Evolutionary conservation across 2,329 filamentous ascomycete genomes (phyloP).

Genomic region (Rachicladosporium sp.): DNA sequence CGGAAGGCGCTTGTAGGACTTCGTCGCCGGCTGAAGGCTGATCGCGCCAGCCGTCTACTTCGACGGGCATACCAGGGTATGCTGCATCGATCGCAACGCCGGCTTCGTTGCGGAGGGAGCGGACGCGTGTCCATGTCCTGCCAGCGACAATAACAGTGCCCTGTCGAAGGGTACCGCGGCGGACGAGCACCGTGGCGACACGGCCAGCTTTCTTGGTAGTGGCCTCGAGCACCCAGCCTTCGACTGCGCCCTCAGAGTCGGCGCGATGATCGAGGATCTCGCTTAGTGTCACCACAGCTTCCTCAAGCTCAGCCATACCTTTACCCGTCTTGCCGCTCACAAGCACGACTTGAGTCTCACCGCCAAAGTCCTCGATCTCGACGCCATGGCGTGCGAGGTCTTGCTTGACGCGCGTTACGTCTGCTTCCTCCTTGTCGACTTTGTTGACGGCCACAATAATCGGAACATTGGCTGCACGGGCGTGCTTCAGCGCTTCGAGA

Average conservation of each 20-base stretch:
- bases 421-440: constrained; percentile 74
- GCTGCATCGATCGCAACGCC: constrained; percentile 61
- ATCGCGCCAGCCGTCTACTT: constrained; percentile 89
- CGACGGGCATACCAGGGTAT: constrained; percentile 76
- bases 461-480: constrained; percentile 72
- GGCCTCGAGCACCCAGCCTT: constrained; percentile 90
- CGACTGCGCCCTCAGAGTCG: constrained; percentile 60
- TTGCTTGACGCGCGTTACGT: constrained; percentile 72
- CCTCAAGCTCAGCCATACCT: constrained; percentile 85
- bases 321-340: constrained; percentile 89
- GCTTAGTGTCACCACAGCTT: constrained; percentile 72
- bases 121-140: constrained; percentile 75
- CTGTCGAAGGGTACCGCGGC: constrained; percentile 67
- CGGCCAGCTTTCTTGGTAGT: constrained; percentile 75
- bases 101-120: constrained; percentile 72
- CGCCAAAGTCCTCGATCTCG: constrained; percentile 88
- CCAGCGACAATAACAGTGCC: constrained; percentile 84
- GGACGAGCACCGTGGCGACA: constrained; percentile 78
- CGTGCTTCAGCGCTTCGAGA: constrained; percentile 89
- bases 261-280: constrained; percentile 87
- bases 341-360: constrained; percentile 81
- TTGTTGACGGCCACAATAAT: constrained; percentile 99
- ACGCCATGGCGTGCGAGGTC: constrained; percentile 75
- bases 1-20: constrained; percentile 69
- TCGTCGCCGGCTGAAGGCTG: constrained; percentile 77